Evolutionary conservation across 208 protist species (phyloP), one percentile per base, ranked within the genome.

Genomic region (Kentomonas sorsogonicus): DNA sequence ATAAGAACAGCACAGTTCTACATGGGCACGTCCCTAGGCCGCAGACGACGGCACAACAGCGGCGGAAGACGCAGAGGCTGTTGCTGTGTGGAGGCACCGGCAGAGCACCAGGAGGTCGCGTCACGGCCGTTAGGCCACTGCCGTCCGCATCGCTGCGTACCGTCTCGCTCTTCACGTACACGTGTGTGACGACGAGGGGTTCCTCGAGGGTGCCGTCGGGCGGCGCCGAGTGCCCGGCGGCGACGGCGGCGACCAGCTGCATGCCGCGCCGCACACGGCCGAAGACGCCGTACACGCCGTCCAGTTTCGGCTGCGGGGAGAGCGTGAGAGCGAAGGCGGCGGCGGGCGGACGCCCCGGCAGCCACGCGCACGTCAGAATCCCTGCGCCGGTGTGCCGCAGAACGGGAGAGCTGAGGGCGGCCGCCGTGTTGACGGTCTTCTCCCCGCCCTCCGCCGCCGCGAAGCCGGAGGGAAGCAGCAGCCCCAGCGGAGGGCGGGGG

Each of bases 331-430:
- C 45, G 51, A 89, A 83, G 1, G 18, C 16, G n/a, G 50, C 36
- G 18, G 57, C 68, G 13, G 55, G 47, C 7, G 77, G 54, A 20
- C 18, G 36, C 7, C 69, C 74, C 2, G 55, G 36, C 11, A 46
- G 26, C n/a, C 40, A 30, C 0, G 39, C 38, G 56, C 63, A 83
- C 13, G 48, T 83, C 15, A 89, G 27, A 10, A 89, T 43, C 0
- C 82, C 82, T 16, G 77, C 77, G 29, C 82, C 82, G n/a, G 79
- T 75, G 34, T 89, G 82, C 16, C 50, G 51, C 13, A 86, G 56
- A 0, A 29, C 0, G 0, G 61, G 38, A 20, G n/a, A n/a, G n/a
- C n/a, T n/a, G n/a, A n/a, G n/a, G n/a, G n/a, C n/a, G n/a, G n/a
- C n/a, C n/a, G n/a, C n/a, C n/a, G n/a, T n/a, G n/a, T n/a, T 18